phyloP scores from a whole-genome alignment of 1,284 basidiomycete genomes.

The Agaricales sp. region DNA sequence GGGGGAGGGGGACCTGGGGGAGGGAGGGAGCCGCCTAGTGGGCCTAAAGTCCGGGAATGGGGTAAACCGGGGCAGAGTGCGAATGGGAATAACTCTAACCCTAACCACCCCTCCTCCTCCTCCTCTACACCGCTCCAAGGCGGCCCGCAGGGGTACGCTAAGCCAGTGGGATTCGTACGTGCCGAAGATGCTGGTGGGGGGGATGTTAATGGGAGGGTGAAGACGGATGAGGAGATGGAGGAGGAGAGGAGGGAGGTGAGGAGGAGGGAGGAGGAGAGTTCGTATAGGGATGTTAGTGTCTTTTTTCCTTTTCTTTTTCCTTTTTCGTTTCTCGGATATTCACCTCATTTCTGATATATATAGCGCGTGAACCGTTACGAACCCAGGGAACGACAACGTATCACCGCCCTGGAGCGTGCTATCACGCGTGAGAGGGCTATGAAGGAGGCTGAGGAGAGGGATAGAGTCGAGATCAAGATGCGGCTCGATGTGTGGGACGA shows the following conservation, averaged over 20 bases:
- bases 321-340: slow-evolving; percentile 2
- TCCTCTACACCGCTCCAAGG: slow-evolving; percentile 29
- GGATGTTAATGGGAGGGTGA: slow-evolving; percentile 26
- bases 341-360: slow-evolving; percentile 4
- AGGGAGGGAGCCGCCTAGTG: slow-evolving; percentile 42
- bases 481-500: slow-evolving; percentile 82
- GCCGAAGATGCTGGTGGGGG: slow-evolving; percentile 42
- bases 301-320: slow-evolving; percentile 3
- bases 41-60: slow-evolving; percentile 65
- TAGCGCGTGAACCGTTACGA: slow-evolving; percentile 79
- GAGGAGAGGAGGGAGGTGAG: slow-evolving; percentile 64
- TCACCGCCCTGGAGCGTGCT: slow-evolving; percentile 65
- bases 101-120: slow-evolving; percentile 20
- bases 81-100: too few relatives aligned
- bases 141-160: slow-evolving; percentile 64
- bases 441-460: slow-evolving; percentile 66
- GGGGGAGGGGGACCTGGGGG: neutral
- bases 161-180: slow-evolving; percentile 75
- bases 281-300: slow-evolving; percentile 73
- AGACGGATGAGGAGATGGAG: slow-evolving; percentile 83
- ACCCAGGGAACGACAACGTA: slow-evolving; percentile 66
- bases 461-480: slow-evolving; percentile 58
- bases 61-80: slow-evolving; percentile 54
- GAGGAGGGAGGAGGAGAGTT: slow-evolving; percentile 68
- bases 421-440: slow-evolving; percentile 62